Conservation (phyloP, 2,329 filamentous ascomycete species). For the Monilinia vaccinii-corymbosi region DNA sequence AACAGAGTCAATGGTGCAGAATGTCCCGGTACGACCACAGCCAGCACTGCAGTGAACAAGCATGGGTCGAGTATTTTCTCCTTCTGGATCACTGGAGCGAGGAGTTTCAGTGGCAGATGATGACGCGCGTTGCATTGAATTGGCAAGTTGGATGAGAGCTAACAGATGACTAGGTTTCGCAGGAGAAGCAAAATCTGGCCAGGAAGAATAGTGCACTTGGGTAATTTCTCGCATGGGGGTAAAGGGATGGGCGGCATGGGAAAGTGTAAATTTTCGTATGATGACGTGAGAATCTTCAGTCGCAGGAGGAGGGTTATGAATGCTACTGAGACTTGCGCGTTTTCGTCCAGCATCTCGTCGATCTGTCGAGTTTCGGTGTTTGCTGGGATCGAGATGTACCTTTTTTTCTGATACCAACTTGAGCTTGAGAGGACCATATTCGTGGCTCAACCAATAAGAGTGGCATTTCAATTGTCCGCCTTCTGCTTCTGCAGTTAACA, state of each 20-base stretch:
- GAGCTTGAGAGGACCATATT: slow-evolving; percentile 70
- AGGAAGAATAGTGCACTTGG: slow-evolving; percentile 89
- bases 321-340: slow-evolving; percentile 46
- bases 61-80: slow-evolving; percentile 54
- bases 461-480: slow-evolving; percentile 92
- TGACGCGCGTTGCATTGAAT: slow-evolving; percentile 54
- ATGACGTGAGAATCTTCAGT: slow-evolving; percentile 64
- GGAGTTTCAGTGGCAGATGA: slow-evolving; percentile 20
- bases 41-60: slow-evolving; percentile 94
- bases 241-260: slow-evolving; percentile 69
- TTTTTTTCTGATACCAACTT: slow-evolving; percentile 73
- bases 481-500: slow-evolving; percentile 91
- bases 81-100: slow-evolving; percentile 51
- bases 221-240: slow-evolving; percentile 84
- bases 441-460: slow-evolving; percentile 75
- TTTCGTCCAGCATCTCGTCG: slow-evolving; percentile 36
- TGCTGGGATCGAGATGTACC: slow-evolving; percentile 59
- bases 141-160: slow-evolving; percentile 81
- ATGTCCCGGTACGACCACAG: slow-evolving; percentile 90
- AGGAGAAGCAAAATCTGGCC: slow-evolving; percentile 93
- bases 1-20: slow-evolving; percentile 92
- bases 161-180: slow-evolving; percentile 82
- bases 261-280: slow-evolving; percentile 78
- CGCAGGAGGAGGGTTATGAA: slow-evolving; percentile 29
- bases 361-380: slow-evolving; percentile 35